These are phyloP conservation scores for Osmanthus fragrans DNA, from an alignment of 257 asterid genomes.

Conservation along the genomic window DNA sequence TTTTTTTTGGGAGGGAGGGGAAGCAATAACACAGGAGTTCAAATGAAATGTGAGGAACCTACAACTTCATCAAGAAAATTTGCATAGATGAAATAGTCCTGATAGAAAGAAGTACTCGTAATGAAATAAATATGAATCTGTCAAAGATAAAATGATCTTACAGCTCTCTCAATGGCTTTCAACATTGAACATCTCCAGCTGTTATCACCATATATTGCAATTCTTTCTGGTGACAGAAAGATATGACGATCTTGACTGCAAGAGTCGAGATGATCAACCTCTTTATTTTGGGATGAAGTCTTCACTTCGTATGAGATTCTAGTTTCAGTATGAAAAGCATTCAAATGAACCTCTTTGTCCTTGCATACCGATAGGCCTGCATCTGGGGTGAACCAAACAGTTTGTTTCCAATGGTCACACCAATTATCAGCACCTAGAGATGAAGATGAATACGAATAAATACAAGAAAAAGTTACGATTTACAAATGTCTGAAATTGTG, in stretches of 20 bases:
- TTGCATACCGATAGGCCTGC: slow-evolving; percentile 54
- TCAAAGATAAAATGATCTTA: slow-evolving; percentile 41
- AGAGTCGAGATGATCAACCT: slow-evolving; percentile 29
- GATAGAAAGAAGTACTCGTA: not conserved
- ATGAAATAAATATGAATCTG: too few species aligned
- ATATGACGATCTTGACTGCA: slow-evolving; percentile 47
- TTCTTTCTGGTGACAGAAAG: slow-evolving; percentile 65
- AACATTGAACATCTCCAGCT: slow-evolving; percentile 75
- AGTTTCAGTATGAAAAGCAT: slow-evolving; percentile 64
- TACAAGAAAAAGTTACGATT: not conserved
- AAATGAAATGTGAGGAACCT: not conserved
- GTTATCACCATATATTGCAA: slow-evolving; percentile 65
- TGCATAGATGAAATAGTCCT: not conserved
- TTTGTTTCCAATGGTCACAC: slow-evolving; percentile 99
- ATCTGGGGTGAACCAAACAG: slow-evolving; percentile 75
- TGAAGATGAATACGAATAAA: slow-evolving; percentile 26
- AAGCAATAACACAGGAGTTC: not conserved
- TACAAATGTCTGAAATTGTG: not conserved
- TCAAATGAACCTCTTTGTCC: slow-evolving; percentile 58
- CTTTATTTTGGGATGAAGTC: slow-evolving; percentile 34
- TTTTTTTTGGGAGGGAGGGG: too few species aligned
- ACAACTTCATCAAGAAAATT: too few species aligned
- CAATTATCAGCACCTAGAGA: slow-evolving; percentile 59
- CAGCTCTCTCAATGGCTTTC: slow-evolving; percentile 61
- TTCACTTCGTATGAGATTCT: slow-evolving; percentile 60